Conservation (phyloP, 192 early-diverging fungal species). For the Oehlia diaphana region DNA sequence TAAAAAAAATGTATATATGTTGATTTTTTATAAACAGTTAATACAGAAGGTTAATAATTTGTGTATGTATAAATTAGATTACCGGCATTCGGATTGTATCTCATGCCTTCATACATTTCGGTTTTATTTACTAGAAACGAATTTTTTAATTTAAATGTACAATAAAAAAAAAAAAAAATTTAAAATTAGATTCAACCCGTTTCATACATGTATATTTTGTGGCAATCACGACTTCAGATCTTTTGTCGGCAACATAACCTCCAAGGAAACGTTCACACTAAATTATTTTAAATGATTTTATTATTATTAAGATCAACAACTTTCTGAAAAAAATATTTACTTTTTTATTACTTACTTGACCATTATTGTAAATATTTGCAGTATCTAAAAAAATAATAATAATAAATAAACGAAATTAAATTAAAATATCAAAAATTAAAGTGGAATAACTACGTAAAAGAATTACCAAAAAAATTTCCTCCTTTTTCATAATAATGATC, state of each 20-base stretch:
- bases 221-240: slow-evolving; percentile 49
- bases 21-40: neutral
- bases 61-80: neutral
- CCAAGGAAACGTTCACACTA: slow-evolving; percentile 45
- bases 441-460: too few species aligned
- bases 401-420: too few species aligned
- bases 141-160: neutral
- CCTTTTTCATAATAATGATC: slow-evolving; percentile 37
- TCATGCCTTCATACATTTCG: too few species aligned
- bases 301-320: neutral
- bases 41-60: too few species aligned
- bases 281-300: slow-evolving; percentile 6
- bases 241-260: slow-evolving; percentile 41
- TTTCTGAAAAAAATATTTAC: neutral
- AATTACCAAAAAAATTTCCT: slow-evolving; percentile 38
- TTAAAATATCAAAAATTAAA: too few species aligned
- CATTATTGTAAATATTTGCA: neutral
- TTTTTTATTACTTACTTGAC: neutral
- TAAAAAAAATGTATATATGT: neutral
- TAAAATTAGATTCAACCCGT: neutral
- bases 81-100: neutral
- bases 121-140: neutral
- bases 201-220: slow-evolving; percentile 39
- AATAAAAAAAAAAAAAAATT: too few species aligned
- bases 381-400: neutral